Evolutionary conservation across 2,329 filamentous ascomycete genomes (phyloP).

Genomic region (Zalaria sp.): DNA sequence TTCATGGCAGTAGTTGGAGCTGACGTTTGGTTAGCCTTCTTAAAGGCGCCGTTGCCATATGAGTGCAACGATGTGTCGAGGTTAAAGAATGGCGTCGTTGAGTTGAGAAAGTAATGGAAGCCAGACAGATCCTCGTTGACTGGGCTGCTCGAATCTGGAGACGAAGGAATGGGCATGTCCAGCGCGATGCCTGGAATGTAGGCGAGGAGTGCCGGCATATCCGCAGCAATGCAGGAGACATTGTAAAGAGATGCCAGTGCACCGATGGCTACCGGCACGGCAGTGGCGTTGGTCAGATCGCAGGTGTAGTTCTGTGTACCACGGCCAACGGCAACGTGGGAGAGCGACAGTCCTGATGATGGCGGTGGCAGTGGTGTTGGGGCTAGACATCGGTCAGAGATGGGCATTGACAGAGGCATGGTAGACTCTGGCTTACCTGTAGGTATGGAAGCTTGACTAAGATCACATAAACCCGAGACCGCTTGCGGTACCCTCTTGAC

Average conservation of each 20-base stretch:
- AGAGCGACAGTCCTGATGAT: constrained; percentile 45
- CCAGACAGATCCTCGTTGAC: constrained; percentile 53
- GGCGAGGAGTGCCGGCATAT: constrained; percentile 51
- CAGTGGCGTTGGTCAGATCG: constrained; percentile 38
- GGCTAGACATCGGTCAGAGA: constrained; percentile 8
- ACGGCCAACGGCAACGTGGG: constrained; percentile 72
- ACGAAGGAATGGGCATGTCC: constrained; percentile 43
- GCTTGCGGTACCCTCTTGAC: not conserved
- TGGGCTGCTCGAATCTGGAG: constrained; percentile 27
- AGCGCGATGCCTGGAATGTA: constrained; percentile 55
- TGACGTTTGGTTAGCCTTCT: constrained; percentile 44
- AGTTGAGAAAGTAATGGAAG: constrained; percentile 66
- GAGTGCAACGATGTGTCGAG: constrained; percentile 42
- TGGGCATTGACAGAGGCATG: not conserved
- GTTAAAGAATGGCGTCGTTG: constrained; percentile 65
- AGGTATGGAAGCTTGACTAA: constrained; percentile 5
- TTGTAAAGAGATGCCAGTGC: constrained; percentile 81
- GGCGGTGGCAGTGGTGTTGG: constrained; percentile 43
- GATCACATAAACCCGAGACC: not conserved
- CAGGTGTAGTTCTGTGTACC: constrained; percentile 95
- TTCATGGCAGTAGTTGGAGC: constrained; percentile 49
- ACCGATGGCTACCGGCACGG: constrained; percentile 51
- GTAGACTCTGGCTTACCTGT: constrained; percentile 6
- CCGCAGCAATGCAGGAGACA: constrained; percentile 62
- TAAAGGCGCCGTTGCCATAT: constrained; percentile 48